phyloP scores from a whole-genome alignment of 805 yeast genomes.

The Saccharomyces mikatae region DNA sequence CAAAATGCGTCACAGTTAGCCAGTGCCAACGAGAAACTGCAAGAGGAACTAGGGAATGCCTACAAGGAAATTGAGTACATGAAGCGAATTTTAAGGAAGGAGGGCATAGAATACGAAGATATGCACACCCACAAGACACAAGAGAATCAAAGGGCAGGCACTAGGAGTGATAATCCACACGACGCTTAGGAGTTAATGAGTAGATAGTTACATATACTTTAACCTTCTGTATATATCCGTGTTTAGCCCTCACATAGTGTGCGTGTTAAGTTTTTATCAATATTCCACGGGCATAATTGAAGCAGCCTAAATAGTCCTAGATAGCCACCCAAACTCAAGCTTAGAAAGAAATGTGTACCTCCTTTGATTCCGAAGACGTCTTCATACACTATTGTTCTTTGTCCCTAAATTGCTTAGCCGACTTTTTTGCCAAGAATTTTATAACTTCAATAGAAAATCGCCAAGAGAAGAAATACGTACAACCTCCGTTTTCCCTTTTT shows the following conservation, averaged over 20 bases:
- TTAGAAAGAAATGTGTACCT: neutral
- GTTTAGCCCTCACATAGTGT: neutral
- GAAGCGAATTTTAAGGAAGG: conserved; percentile 41
- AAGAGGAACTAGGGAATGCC: conserved; percentile 81
- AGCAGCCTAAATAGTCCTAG: neutral
- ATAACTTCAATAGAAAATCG: neutral
- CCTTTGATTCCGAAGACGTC: neutral
- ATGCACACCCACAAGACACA: neutral
- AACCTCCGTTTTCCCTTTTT: neutral
- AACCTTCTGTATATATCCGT: neutral
- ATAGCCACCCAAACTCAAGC: neutral
- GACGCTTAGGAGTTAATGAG: neutral
- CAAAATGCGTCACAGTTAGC: conserved; percentile 83
- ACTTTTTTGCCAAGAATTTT: neutral
- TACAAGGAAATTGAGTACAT: conserved; percentile 85
- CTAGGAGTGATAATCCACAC: neutral
- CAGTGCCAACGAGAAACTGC: conserved; percentile 78
- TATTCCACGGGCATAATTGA: neutral
- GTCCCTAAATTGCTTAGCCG: neutral
- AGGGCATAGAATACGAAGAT: conserved; percentile 7
- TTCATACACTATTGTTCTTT: neutral
- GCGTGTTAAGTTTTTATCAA: neutral
- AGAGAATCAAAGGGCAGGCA: neutral
- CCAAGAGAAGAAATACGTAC: neutral
- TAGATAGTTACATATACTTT: neutral